Evolutionary conservation across 2,329 filamentous ascomycete species (phyloP), one percentile per base, ranked within the genome.

Genomic region (Aureobasidium pullulans): DNA sequence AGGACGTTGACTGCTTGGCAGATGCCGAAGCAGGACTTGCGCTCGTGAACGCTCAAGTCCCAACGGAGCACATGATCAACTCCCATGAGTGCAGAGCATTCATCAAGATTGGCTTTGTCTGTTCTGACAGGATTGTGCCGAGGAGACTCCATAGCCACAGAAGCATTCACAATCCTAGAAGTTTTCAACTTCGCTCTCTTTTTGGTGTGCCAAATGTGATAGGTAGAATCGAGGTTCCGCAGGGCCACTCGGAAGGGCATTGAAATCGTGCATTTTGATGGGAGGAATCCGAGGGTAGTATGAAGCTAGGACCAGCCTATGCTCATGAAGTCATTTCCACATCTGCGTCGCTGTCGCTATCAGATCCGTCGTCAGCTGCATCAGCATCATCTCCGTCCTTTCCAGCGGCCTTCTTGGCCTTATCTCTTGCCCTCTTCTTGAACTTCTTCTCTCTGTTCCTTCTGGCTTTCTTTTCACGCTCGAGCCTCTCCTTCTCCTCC

Each of bases 371-470:
- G 23, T 32, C 43, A 1, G 13, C 56, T 10, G 28, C 40, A 34
- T 42, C 54, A 13, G 32, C 44, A 3, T 36, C 34, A 7, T 42
- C 58, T 19, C 39, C 47, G 1, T 50, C 58, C n/a, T 29, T 52
- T 13, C 46, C 60, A 54, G 61, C 66, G 8, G 62, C 64, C 59
- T 70, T 71, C 65, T 70, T 71, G 9, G 68, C 69, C 63, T 70
- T 70, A 32, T 71, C 70, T 42, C 65, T 63, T 39, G 65, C 63
- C 61, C 66, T 67, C 61, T 69, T 70, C 64, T 71, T 72, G 15
- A 69, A 64, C 61, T 72, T 71, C 67, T 72, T 72, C 56, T 71
- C 68, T 6, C 69, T 63, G 60, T 72, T 72, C 28, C 65, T 61
- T 32, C 64, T 63, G 8, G 66, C 68, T 16, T 67, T 65, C 66